Conservation (phyloP, 2,329 filamentous ascomycete species). For the Fusarium torreyae region DNA sequence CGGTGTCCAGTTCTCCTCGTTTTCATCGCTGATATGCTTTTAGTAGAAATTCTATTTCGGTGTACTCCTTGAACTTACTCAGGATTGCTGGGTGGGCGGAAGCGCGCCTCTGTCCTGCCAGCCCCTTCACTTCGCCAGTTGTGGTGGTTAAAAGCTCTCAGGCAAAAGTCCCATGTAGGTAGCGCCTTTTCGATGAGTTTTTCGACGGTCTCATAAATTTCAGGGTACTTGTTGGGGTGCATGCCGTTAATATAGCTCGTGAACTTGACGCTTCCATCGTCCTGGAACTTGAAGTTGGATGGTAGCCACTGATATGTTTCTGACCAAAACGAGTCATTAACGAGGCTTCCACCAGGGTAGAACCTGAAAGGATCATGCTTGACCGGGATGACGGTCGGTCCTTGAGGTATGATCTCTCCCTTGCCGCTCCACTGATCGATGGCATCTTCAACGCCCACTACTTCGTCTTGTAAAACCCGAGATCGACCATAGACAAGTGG, state of each 20-base stretch:
- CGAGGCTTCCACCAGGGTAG: slow-evolving; percentile 64
- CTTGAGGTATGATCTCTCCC: slow-evolving; percentile 34
- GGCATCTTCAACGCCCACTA: slow-evolving; percentile 46
- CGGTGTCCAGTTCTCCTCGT: slow-evolving; percentile 30
- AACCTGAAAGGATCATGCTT: slow-evolving; percentile 21
- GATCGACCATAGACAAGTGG: slow-evolving; percentile 45
- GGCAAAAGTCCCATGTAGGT: slow-evolving; percentile 61
- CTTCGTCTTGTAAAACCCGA: slow-evolving; percentile 55
- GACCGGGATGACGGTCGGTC: slow-evolving; percentile 57
- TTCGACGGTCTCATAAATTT: slow-evolving; percentile 57
- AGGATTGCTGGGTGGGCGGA: background rate
- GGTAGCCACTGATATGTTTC: slow-evolving; percentile 50
- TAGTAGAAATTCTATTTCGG: fast-evolving
- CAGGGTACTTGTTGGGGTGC: slow-evolving; percentile 54
- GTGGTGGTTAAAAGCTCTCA: fast-evolving
- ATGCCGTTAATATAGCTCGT: slow-evolving; percentile 65
- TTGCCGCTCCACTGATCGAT: slow-evolving; percentile 43
- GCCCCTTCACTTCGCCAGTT: background rate
- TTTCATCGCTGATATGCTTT: slow-evolving; percentile 20
- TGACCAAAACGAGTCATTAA: slow-evolving; percentile 66
- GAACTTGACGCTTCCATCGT: slow-evolving; percentile 53
- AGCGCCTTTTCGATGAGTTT: slow-evolving; percentile 55
- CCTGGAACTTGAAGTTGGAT: slow-evolving; percentile 57
- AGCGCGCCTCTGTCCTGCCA: slow-evolving; percentile 33
- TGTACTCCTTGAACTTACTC: slow-evolving; percentile 8